Percentiles rank a stretch among this genome's conserved stretches.
phyloP scores from a whole-genome alignment of 1,284 basidiomycete genomes.

The Trametes sp. region DNA sequence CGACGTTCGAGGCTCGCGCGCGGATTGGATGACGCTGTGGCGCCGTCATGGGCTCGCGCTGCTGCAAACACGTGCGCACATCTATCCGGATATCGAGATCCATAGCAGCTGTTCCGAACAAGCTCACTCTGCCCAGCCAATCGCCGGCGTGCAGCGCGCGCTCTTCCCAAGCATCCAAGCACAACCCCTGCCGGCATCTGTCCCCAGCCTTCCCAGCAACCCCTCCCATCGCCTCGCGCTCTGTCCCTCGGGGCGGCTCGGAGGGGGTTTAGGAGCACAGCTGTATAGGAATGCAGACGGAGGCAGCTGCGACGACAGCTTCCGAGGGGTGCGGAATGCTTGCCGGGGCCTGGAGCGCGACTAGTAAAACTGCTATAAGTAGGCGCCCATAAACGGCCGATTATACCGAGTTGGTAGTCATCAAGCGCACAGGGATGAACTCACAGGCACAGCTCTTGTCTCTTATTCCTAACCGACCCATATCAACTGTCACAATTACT shows the following conservation, averaged over 20 bases:
- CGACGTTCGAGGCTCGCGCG: constrained; percentile 6
- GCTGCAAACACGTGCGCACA: not conserved
- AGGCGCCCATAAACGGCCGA: constrained; percentile 43
- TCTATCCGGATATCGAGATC: constrained; percentile 18
- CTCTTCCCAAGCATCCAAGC: constrained; percentile 2
- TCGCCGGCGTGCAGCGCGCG: not conserved
- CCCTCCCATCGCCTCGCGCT: not conserved
- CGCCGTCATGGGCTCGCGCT: constrained; percentile 16
- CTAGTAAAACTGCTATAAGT: constrained; percentile 31
- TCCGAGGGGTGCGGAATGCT: constrained; percentile 13
- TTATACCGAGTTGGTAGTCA: constrained; percentile 34
- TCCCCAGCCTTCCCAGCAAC: not conserved
- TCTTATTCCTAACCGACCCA: constrained; percentile 28
- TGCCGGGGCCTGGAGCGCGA: not conserved
- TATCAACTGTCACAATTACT: constrained; percentile 31
- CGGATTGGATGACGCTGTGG: constrained; percentile 24
- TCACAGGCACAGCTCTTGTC: constrained; percentile 41
- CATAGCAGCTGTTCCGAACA: constrained; percentile 10
- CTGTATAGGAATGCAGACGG: constrained; percentile 24
- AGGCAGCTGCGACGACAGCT: constrained; percentile 7
- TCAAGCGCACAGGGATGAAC: constrained; percentile 36
- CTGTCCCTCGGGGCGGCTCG: constrained; percentile 2
- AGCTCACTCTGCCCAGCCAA: constrained; percentile 3
- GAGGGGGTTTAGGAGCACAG: constrained; percentile 5
- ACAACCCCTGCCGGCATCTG: not conserved